phyloP scores from a whole-genome alignment of 805 yeast species.

The Ogataea naganishii region DNA sequence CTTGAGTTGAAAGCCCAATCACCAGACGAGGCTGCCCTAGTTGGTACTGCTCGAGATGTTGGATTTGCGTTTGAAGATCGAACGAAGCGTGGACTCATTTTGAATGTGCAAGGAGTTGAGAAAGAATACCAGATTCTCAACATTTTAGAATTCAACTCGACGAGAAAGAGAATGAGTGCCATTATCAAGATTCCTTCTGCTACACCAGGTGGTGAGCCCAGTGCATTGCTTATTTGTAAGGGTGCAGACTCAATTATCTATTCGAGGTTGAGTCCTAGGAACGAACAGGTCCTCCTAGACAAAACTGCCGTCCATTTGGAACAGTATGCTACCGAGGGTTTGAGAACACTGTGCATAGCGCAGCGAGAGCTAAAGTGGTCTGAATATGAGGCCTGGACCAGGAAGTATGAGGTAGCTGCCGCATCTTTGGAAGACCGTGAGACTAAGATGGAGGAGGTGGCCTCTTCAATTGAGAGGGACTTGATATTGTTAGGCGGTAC shows the following conservation, averaged over 20 bases:
- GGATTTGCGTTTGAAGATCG: conserved; percentile 61
- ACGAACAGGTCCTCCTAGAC: conserved; percentile 38
- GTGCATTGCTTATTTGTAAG: conserved; percentile 63
- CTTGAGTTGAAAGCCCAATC: conserved; percentile 65
- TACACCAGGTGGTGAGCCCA: conserved; percentile 37
- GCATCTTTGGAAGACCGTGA: conserved; percentile 51
- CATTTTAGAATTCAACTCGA: conserved; percentile 70
- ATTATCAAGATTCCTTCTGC: conserved; percentile 58
- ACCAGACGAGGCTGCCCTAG: conserved; percentile 84
- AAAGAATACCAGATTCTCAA: conserved; percentile 68
- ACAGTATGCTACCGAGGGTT: conserved; percentile 67
- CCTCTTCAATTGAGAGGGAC: conserved; percentile 51
- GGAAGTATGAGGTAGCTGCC: conserved; percentile 48
- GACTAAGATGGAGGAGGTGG: conserved; percentile 39
- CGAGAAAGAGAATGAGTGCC: conserved; percentile 84
- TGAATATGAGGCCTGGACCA: conserved; percentile 46
- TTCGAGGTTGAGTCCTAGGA: conserved; percentile 44
- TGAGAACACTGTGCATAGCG: conserved; percentile 69
- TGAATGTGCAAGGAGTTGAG: conserved; percentile 61
- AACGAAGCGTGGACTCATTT: conserved; percentile 59
- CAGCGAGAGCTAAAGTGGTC: conserved; percentile 37
- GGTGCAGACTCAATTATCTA: conserved; percentile 83
- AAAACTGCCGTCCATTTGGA: conserved; percentile 59
- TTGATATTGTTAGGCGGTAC: conserved; percentile 65
- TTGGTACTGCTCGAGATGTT: conserved; percentile 70